Evolutionary conservation across 306 rosid genomes (phyloP).

Genomic region (Lotus japonicus): DNA sequence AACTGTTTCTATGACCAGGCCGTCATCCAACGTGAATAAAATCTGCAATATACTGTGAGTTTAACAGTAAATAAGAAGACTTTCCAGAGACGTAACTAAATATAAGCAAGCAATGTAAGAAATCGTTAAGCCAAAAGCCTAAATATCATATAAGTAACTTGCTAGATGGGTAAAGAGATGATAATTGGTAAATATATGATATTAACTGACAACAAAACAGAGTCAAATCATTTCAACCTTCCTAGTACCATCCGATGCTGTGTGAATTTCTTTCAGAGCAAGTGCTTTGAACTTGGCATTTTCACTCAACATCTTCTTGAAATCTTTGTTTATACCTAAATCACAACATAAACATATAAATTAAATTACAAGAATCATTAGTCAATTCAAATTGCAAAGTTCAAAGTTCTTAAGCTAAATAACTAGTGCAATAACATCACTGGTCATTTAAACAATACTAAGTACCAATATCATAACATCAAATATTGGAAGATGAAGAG

Average conservation of each 20-base stretch:
- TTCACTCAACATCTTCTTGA: constrained; percentile 72
- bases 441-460: background rate
- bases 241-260: constrained; percentile 78
- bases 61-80: constrained; percentile 53
- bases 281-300: constrained; percentile 70
- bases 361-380: background rate
- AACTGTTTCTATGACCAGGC: constrained; percentile 73
- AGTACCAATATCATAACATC: background rate
- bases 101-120: background rate
- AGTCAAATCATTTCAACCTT: constrained; percentile 59
- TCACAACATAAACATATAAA: background rate
- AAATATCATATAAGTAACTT: background rate
- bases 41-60: constrained; percentile 91
- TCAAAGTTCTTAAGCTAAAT: background rate
- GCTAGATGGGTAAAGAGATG: background rate
- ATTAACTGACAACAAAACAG: constrained; percentile 1
- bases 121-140: background rate
- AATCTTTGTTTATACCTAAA: constrained; percentile 79
- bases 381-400: background rate
- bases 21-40: constrained; percentile 78
- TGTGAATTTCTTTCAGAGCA: constrained; percentile 48
- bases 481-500: background rate
- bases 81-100: constrained; percentile 28
- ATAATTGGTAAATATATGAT: background rate
- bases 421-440: background rate